Base-by-base conservation (phyloP, 2,329 filamentous ascomycete species). In the Exophiala phaeomuriformis region DNA sequence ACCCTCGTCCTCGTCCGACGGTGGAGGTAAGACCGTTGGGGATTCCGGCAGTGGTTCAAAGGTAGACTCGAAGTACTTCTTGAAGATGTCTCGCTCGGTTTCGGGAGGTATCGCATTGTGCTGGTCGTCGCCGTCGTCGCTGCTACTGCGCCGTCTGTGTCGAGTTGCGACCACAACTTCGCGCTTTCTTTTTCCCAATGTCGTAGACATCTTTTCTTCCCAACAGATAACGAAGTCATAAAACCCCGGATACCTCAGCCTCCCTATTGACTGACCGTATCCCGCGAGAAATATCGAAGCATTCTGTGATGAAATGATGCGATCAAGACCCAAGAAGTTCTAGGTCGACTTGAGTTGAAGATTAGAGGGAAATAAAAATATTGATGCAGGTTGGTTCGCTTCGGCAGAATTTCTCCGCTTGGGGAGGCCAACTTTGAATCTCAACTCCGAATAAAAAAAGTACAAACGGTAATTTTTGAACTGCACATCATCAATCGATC, bases 21-120 rank as follows among this genome's bases (percentile, higher is more conserved):
- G 33, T 32, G 32, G 42, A 3, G 55, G 49, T 27, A 19, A 19
- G 19, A 5, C n/a, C 29, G 48, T 52, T 12, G 63, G 57, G 31
- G 50, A 52, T 19, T 65, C 60, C 5, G 60, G 75, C 37, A 95
- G 69, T 5, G 91, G 89, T 66, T 83, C 81, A 73, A 96, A 97
- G 66, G 86, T 84, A 30, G 88, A 81, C 71, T 96, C 93, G 66
- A 97, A 97, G 67, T 91, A 86, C 62, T 81, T 82, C 53, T 84
- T 83, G 65, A 98, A 88, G 53, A 90, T 79, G 52, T 85, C 88
- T 62, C 88, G 82, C 8, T 86, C 77, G 54, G 83, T 78, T 59
- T 80, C 74, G 39, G 72, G 68, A 1, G 64, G 19, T 8, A 41
- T 39, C 46, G 52, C 8, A 30, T 43, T n/a, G 27, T 40, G 9